A percentile compares a stretch with the other conserved stretches of the same genome.
Evolutionary conservation across 805 yeast species (phyloP).

Genomic region (Metschnikowia similis): DNA sequence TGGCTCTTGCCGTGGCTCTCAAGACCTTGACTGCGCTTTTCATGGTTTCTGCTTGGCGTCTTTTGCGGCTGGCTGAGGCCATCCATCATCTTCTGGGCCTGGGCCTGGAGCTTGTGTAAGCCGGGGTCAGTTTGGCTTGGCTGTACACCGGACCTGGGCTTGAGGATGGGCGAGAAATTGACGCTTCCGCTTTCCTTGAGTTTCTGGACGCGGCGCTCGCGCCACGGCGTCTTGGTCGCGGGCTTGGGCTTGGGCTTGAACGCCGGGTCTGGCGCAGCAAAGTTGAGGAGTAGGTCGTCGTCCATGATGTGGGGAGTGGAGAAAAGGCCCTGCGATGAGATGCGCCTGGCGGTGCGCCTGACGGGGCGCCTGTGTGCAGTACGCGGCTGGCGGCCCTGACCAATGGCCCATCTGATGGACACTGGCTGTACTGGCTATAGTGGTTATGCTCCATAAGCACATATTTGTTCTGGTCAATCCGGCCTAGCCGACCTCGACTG

Average conservation of each 20-base stretch:
- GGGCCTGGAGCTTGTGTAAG: neutral
- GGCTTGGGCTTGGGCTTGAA: constrained; percentile 1
- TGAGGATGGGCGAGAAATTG: neutral
- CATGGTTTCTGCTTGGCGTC: too few relatives aligned
- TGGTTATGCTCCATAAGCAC: too few relatives aligned
- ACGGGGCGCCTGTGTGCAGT: too few relatives aligned
- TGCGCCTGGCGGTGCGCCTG: neutral
- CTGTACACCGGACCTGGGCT: neutral
- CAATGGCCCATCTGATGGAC: too few relatives aligned
- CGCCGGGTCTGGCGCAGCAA: constrained; percentile 41
- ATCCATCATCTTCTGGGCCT: constrained; percentile 2
- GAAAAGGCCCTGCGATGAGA: neutral
- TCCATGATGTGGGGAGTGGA: constrained; percentile 28
- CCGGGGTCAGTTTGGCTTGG: neutral
- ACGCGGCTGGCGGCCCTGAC: too few relatives aligned
- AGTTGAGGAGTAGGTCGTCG: constrained; percentile 74
- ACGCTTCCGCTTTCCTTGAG: constrained; percentile 42
- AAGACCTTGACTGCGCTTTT: too few relatives aligned
- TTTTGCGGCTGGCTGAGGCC: neutral
- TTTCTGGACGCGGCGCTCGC: constrained; percentile 65
- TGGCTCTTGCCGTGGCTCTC: too few relatives aligned
- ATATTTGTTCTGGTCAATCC: too few relatives aligned
- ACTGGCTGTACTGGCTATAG: too few relatives aligned
- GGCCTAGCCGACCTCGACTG: too few relatives aligned
- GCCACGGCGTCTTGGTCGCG: constrained; percentile 57